Percentiles rank a stretch among this genome's conserved stretches.
These are phyloP conservation scores for Atkinsonella hypoxylon DNA, from an alignment of 2,329 filamentous ascomycete genomes.

Conservation along the genomic window DNA sequence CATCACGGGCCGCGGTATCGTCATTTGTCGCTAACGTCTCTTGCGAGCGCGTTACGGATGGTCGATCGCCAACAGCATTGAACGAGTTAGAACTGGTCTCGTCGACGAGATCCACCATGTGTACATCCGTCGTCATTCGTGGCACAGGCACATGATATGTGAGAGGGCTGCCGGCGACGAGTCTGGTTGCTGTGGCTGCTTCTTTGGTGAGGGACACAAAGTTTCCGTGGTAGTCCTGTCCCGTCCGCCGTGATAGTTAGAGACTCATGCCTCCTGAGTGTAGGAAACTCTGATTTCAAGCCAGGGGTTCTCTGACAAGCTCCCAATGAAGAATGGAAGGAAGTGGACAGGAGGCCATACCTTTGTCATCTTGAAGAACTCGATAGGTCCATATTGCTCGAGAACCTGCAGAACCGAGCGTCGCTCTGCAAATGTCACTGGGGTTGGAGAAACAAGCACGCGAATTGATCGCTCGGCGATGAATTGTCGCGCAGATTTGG, in stretches of 20 bases:
- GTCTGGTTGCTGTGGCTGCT: constrained; percentile 23
- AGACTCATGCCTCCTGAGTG: background rate
- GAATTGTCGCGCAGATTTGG: constrained; percentile 7
- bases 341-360: constrained; percentile 4
- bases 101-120: constrained; percentile 21
- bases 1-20: background rate
- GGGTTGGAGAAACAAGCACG: constrained; percentile 38
- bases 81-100: constrained; percentile 8
- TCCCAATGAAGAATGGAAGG: background rate
- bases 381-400: constrained; percentile 35
- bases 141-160: constrained; percentile 29
- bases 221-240: constrained; percentile 32
- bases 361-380: constrained; percentile 34
- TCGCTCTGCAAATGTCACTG: constrained; percentile 40
- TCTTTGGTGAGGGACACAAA: constrained; percentile 38
- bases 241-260: background rate
- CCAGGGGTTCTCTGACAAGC: background rate
- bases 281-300: background rate
- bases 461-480: constrained; percentile 30
- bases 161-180: constrained; percentile 35
- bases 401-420: constrained; percentile 41
- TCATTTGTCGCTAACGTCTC: background rate
- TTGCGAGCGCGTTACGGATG: background rate
- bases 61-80: constrained; percentile 4
- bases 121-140: constrained; percentile 15